Evolutionary conservation across 192 early-diverging fungal genomes (phyloP), one percentile per base, ranked within the genome.

Genomic region (Backusella macrospora): DNA sequence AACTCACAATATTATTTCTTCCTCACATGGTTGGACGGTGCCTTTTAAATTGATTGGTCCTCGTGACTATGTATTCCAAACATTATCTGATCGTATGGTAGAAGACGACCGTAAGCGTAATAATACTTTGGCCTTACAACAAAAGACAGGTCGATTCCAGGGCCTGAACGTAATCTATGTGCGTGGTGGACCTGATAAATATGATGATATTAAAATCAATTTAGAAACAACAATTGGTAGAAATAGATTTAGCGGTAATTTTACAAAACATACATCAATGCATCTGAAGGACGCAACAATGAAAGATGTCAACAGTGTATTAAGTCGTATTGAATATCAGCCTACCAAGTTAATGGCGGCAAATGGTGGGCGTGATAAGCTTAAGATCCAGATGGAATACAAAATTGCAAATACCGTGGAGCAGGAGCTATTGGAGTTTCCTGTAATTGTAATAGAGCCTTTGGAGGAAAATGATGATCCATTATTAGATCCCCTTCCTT

Each of bases 111-210:
- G 26, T 1, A 45, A 68, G 12, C 3, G 21, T 21, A 45, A 68
- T 23, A 15, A 52, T 10, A 15, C 42, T 14, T 48, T 73, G 38
- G 39, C 74, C 12, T 34, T 80, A 5, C 63, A 71, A 26, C 72
- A 81, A 37, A 40, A 68, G 9, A 82, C 81, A 3, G 86, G 86
- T 1, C 71, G 76, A 40, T 83, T 87, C 71, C 81, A 81, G 65
- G 87, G 87, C 0, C 65, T 86, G 13, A 78, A 86, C 67, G 76
- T 81, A 0, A 76, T 88, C 4, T 88, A 83, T 76, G 59, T 86
- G 14, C 78, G 85, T 16, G 87, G 85, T 64, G 72, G 77, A 8
- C 75, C 82, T 14, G 65, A 72, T 15, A 72, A 13, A 12, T 34
- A 65, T 6, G 63, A 44, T 8, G 26, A 77, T 29, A 70, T 74